Conservation (phyloP, 2,329 filamentous ascomycete species). For the Diaporthe sp. region DNA sequence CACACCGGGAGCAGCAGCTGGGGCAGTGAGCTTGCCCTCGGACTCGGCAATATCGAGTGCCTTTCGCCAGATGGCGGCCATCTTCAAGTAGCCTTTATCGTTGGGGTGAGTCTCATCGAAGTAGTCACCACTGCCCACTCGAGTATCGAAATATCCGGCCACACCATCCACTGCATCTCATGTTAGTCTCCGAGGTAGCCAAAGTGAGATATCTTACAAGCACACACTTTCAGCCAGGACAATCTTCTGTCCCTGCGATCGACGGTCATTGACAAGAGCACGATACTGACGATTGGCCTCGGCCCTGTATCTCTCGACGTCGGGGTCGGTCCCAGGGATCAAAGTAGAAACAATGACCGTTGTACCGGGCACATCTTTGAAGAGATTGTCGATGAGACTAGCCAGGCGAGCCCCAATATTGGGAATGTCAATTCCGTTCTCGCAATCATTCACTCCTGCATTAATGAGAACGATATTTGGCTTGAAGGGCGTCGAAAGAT, state of each 20-base stretch:
- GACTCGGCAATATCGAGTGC: conserved; percentile 28
- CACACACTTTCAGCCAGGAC: conserved; percentile 24
- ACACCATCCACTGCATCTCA: conserved; percentile 31
- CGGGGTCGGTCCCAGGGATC: conserved; percentile 41
- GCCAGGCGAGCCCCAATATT: conserved; percentile 44
- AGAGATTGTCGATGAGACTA: conserved; percentile 44
- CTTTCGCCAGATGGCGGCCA: conserved; percentile 41
- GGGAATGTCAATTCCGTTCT: conserved; percentile 39
- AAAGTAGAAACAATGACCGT: conserved; percentile 51
- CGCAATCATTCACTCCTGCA: conserved; percentile 50
- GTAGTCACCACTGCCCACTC: conserved; percentile 33
- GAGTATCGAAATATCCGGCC: conserved; percentile 4
- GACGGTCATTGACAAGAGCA: background rate
- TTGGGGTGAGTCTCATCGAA: conserved; percentile 43
- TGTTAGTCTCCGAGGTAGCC: background rate
- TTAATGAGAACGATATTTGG: conserved; percentile 46
- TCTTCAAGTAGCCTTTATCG: conserved; percentile 41
- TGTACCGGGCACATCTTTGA: conserved; percentile 40
- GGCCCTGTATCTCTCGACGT: background rate
- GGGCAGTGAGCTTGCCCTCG: conserved; percentile 6
- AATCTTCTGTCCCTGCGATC: conserved; percentile 7
- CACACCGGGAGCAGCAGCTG: background rate
- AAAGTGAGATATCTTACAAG: background rate
- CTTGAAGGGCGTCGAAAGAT: conserved; percentile 31
- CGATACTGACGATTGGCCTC: conserved; percentile 28